phyloP scores from a whole-genome alignment of 495 filamentous ascomycete species.

The Xylaria longipes region DNA sequence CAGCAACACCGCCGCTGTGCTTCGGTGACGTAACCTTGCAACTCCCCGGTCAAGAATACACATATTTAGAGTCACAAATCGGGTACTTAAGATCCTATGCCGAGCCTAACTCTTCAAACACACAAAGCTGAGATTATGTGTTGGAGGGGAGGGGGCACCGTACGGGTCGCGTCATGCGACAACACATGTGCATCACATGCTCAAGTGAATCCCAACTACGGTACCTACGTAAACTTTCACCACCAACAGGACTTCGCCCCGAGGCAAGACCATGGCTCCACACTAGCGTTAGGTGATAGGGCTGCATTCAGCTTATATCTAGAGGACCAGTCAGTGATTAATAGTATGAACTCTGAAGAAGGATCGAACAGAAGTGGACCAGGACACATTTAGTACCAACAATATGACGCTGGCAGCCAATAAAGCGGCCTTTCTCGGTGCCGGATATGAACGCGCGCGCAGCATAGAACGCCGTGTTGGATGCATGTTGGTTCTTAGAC shows the following conservation, averaged over 20 bases:
- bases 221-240: background rate
- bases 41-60: background rate
- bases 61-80: background rate
- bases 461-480: background rate
- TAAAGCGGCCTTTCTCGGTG: background rate
- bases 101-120: background rate
- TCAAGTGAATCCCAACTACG: background rate
- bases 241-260: background rate
- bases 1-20: background rate
- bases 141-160: background rate
- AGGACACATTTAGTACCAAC: background rate
- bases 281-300: background rate
- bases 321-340: background rate
- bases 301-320: background rate
- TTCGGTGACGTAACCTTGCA: background rate
- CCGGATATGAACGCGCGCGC: background rate
- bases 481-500: background rate
- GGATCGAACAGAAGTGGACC: background rate
- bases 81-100: background rate
- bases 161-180: background rate
- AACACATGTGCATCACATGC: background rate
- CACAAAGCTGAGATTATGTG: background rate
- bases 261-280: background rate
- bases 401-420: background rate
- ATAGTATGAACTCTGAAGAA: background rate